Conservation (phyloP, 177 flowering plant species). For the Vitis hybrid region DNA sequence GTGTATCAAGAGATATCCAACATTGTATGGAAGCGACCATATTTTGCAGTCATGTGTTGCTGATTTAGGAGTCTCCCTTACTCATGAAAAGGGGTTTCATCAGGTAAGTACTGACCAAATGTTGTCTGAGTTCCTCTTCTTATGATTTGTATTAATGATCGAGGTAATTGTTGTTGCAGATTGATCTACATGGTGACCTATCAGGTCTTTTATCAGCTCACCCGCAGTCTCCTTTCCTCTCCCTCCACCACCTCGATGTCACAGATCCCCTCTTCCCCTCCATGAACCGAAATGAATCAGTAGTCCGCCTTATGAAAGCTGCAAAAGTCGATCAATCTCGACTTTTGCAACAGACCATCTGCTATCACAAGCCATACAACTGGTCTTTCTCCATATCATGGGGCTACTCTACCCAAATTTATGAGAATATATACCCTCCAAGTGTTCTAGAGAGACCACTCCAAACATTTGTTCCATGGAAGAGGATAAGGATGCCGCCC, state of each 20-base stretch:
- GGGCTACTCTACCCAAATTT: slow-evolving; percentile 63
- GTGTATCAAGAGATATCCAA: slow-evolving; percentile 49
- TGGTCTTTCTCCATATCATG: slow-evolving; percentile 64
- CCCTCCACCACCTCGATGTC: slow-evolving; percentile 42
- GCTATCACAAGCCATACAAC: slow-evolving; percentile 30
- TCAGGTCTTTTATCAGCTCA: slow-evolving; percentile 42
- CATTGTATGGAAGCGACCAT: slow-evolving; percentile 37
- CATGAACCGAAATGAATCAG: slow-evolving; percentile 24
- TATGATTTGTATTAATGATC: no score
- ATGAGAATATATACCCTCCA: slow-evolving; percentile 43
- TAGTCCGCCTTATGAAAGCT: slow-evolving; percentile 32
- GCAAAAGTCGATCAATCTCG: slow-evolving; percentile 23
- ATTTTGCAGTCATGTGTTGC: slow-evolving; percentile 44
- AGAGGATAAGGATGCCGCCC: slow-evolving; percentile 12
- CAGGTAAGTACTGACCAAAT: slow-evolving; percentile 34
- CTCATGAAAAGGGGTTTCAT: slow-evolving; percentile 53
- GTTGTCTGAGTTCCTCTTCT: neutral
- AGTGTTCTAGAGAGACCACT: slow-evolving; percentile 39
- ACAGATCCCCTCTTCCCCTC: slow-evolving; percentile 35
- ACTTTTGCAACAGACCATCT: slow-evolving; percentile 37
- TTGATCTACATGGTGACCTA: slow-evolving; percentile 31
- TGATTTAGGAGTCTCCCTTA: slow-evolving; percentile 56
- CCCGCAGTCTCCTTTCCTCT: slow-evolving; percentile 29
- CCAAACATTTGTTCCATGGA: slow-evolving; percentile 62
- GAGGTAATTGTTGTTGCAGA: slow-evolving; percentile 16